phyloP scores from a whole-genome alignment of 768 basidiomycete genomes.

The Macrolepiota dolichaula region DNA sequence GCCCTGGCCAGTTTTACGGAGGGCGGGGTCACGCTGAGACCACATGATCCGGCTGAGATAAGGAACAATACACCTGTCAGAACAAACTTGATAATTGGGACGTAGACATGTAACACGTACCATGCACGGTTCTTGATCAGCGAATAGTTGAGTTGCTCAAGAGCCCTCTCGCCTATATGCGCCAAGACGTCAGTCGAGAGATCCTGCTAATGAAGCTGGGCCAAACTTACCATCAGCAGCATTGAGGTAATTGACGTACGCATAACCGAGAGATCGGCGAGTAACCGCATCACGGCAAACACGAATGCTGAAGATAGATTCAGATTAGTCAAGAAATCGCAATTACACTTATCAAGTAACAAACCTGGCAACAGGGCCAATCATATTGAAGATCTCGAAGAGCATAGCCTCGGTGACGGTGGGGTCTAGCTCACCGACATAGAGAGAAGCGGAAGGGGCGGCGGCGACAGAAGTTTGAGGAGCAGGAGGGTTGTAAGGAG shows the following conservation, averaged over 20 bases:
- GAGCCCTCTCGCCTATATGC: conserved; percentile 83
- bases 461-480: conserved; percentile 54
- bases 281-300: conserved; percentile 99
- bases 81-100: conserved; percentile 12
- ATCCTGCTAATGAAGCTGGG: neutral
- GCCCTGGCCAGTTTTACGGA: conserved; percentile 99
- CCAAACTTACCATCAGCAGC: conserved; percentile 76
- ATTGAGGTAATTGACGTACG: conserved; percentile 99
- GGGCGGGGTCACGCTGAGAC: conserved; percentile 99
- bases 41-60: conserved; percentile 94
- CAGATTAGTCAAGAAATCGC: conserved; percentile 6
- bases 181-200: conserved; percentile 1
- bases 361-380: conserved; percentile 96
- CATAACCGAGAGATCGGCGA: conserved; percentile 98
- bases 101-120: conserved; percentile 37
- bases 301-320: conserved; percentile 67
- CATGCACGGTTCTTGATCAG: conserved; percentile 98
- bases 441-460: conserved; percentile 88
- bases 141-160: conserved; percentile 99
- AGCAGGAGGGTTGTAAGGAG: conserved; percentile 58
- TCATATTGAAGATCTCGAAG: conserved; percentile 99
- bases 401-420: conserved; percentile 99
- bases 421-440: conserved; percentile 98
- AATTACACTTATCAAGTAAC: conserved; percentile 21
- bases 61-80: conserved; percentile 13